Evolutionary conservation across 148 eudicot species (phyloP), one percentile per base, ranked within the genome.

Genomic region (Silene latifolia): DNA sequence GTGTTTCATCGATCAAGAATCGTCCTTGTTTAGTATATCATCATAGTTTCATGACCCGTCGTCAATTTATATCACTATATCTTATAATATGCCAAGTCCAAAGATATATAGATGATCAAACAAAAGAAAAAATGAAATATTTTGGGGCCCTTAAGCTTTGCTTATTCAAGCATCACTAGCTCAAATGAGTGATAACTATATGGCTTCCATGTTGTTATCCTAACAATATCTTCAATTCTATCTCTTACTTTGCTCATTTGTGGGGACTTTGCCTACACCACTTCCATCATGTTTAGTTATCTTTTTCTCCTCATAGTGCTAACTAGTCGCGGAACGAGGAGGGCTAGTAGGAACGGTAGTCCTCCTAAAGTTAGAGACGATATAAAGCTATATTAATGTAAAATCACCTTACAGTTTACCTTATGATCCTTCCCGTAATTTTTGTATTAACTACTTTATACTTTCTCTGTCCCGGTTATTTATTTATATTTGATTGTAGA

Each of bases 21-120:
- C 58, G 21, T 73, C 57, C 57, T 39, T 12, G 5, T 73, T 61
- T 61, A 5, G 44, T 73, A 20, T 46, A 74, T 62, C 76, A 62
- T 62, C 59, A 62, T 73, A 11, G 9, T 8, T 9, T 21, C 57
- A 46, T 21, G 76, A 73, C 69, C 42, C 35, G 12, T 70, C 73
- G 9, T 19, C 64, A 60, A 60, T 21, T 10, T 60, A 21, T 60
- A 60, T 60, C 64, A 11, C 64, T 21, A 60, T 18, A 65, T 29
- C 20, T 56, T 11, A 47, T 19, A 13, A 48, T 23, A 69, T 19
- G 57, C 47, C 62, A 60, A 60, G 19, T 10, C 27, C 29, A 21
- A 60, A 20, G 19, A 60, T 60, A 60, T 8, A 8, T 60, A 8
- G 25, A 2, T 20, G 25, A 60, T 60, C 64, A 59, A n/a, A 59